phyloP scores from a whole-genome alignment of 805 yeast species.

The Ogataea siamensis region DNA sequence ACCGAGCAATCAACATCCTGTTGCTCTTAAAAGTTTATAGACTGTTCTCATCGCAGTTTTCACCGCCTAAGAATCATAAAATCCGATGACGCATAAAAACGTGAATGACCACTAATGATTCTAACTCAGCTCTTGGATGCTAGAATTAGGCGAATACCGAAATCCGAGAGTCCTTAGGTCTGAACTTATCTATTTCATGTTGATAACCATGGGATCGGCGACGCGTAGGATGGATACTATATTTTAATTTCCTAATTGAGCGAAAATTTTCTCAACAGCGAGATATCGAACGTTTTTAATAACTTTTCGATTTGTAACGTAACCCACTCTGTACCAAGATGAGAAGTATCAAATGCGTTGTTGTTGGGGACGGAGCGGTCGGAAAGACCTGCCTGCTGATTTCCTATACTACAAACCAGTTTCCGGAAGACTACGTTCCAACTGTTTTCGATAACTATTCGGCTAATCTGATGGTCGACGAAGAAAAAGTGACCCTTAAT shows the following conservation, averaged over 20 bases:
- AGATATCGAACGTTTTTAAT: conserved; percentile 1
- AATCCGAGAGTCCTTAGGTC: no score
- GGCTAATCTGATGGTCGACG: conserved; percentile 79
- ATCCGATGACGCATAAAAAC: no score
- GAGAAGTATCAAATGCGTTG: conserved; percentile 73
- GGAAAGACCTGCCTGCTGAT: conserved; percentile 90
- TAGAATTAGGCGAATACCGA: no score
- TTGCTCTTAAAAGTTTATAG: not conserved
- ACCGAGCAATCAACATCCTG: not conserved
- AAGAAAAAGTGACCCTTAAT: conserved; percentile 79
- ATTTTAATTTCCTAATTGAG: conserved; percentile 11
- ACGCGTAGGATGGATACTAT: not conserved
- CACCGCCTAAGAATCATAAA: not conserved
- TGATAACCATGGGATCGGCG: not conserved
- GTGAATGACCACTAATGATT: no score
- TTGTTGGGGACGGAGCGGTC: conserved; percentile 94
- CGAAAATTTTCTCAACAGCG: conserved; percentile 1
- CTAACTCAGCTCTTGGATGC: no score
- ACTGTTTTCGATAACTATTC: conserved; percentile 93
- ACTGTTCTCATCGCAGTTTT: not conserved
- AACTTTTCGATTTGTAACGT: not conserved
- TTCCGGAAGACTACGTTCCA: conserved; percentile 91
- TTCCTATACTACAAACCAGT: conserved; percentile 87
- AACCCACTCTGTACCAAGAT: conserved; percentile 2
- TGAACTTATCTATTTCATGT: not conserved